Conservation (phyloP, 1,139 yeast species). For the Hansenula sp. region DNA sequence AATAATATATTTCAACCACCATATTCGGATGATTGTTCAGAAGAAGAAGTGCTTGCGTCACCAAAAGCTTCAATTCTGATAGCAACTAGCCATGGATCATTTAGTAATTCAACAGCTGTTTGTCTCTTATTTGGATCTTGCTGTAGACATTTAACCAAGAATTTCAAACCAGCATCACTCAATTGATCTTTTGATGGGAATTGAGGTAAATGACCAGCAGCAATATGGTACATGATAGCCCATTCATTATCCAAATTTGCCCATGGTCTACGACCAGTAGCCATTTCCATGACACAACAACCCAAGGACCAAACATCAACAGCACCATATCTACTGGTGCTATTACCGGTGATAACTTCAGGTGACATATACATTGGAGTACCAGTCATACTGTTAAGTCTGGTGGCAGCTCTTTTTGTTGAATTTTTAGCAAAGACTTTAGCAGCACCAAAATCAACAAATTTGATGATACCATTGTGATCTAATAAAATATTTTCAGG, state of each 20-base stretch:
- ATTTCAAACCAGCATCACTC: conserved; percentile 65
- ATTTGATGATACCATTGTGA: conserved; percentile 89
- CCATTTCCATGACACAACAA: conserved; percentile 79
- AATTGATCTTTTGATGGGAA: conserved; percentile 78
- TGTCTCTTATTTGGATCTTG: conserved; percentile 80
- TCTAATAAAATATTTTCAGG: conserved; percentile 92
- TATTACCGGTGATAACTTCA: conserved; percentile 84
- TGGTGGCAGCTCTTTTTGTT: conserved; percentile 30
- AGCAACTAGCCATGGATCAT: conserved; percentile 86
- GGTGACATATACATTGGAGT: conserved; percentile 99
- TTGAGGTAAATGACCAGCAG: conserved; percentile 90
- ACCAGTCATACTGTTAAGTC: conserved; percentile 63
- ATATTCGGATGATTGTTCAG: conserved; percentile 21
- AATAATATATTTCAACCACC: conserved; percentile 7
- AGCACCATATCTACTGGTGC: conserved; percentile 66
- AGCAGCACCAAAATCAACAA: conserved; percentile 97
- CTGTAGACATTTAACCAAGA: conserved; percentile 72
- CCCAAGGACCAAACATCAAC: conserved; percentile 84
- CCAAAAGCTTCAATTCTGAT: conserved; percentile 71
- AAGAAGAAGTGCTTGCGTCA: conserved; percentile 23
- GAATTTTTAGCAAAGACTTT: conserved; percentile 72
- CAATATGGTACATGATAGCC: conserved; percentile 98
- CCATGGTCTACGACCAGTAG: conserved; percentile 83
- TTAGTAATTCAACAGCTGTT: conserved; percentile 77
- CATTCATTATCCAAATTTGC: conserved; percentile 92